These are phyloP conservation scores for Kuraishia hungarica DNA, from an alignment of 805 yeast genomes.

Conservation along the genomic window DNA sequence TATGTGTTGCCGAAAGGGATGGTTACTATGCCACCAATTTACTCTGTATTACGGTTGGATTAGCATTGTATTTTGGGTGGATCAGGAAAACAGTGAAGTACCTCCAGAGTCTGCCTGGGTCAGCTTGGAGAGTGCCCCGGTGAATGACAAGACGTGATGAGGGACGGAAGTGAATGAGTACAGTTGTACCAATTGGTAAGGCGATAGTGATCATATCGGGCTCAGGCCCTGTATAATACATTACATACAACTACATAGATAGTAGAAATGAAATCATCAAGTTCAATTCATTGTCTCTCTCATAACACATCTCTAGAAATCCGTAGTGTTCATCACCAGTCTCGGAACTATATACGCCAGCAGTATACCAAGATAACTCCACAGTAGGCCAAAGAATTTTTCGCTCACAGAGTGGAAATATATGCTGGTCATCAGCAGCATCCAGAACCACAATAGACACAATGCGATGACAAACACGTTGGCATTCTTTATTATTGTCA, in stretches of 20 bases:
- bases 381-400: slow-evolving; percentile 60
- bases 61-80: slow-evolving; percentile 54
- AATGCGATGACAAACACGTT: slow-evolving; percentile 24
- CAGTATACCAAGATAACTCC: slow-evolving; percentile 46
- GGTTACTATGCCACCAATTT: slow-evolving; percentile 80
- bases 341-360: slow-evolving; percentile 35
- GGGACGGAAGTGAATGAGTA: too few species aligned
- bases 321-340: slow-evolving; percentile 8
- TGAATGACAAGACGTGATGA: neutral
- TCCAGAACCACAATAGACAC: slow-evolving; percentile 66
- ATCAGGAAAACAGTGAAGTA: slow-evolving; percentile 52
- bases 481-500: slow-evolving; percentile 13
- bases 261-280: neutral
- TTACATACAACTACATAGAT: neutral
- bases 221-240: neutral
- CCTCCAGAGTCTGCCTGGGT: slow-evolving; percentile 64
- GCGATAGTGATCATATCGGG: too few species aligned
- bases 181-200: neutral
- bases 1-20: slow-evolving; percentile 47
- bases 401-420: slow-evolving; percentile 80
- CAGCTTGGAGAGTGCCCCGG: slow-evolving; percentile 61
- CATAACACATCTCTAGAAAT: neutral
- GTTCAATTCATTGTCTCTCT: too few species aligned
- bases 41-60: slow-evolving; percentile 62
- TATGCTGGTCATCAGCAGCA: slow-evolving; percentile 75